Conservation (phyloP, 164 flowering plant genomes). For the Umbilicus rupestris region DNA sequence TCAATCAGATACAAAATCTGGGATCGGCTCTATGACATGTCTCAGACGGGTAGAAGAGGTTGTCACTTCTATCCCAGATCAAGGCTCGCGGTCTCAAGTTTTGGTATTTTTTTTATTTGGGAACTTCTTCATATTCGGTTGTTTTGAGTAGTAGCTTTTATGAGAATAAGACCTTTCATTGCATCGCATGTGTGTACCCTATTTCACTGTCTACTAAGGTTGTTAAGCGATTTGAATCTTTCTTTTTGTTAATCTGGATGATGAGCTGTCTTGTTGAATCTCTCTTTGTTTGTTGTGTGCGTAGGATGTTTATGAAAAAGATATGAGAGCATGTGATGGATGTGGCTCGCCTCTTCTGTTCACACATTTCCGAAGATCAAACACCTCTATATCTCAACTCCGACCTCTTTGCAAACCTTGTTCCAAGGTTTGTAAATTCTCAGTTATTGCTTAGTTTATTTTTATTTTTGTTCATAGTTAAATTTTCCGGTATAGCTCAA, state of each 20-base stretch:
- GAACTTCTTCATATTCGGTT: not conserved
- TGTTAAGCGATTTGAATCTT: not conserved
- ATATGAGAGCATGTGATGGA: conserved; percentile 36
- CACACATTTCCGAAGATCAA: conserved; percentile 35
- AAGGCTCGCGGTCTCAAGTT: not conserved
- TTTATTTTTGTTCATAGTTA: not conserved
- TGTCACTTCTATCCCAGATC: conserved; percentile 10
- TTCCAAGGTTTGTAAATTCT: conserved; percentile 42
- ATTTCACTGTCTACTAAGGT: not conserved
- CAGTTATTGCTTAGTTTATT: conserved; percentile 1
- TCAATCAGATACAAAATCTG: conserved; percentile 22
- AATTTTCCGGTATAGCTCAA: not conserved
- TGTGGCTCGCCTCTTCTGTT: conserved; percentile 49
- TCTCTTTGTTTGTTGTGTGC: not conserved
- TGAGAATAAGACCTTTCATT: not conserved
- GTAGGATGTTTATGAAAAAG: conserved; percentile 33
- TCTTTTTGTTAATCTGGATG: too few relatives aligned
- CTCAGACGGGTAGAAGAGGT: conserved; percentile 19
- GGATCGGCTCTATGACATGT: not conserved
- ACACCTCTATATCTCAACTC: conserved; percentile 19
- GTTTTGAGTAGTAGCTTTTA: not conserved
- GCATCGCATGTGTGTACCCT: too few relatives aligned
- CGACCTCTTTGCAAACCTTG: conserved; percentile 62
- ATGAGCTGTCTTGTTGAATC: not conserved
- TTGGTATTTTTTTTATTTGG: not conserved